phyloP scores from a whole-genome alignment of 2,329 filamentous ascomycete species.

The Cytospora schulzeri region DNA sequence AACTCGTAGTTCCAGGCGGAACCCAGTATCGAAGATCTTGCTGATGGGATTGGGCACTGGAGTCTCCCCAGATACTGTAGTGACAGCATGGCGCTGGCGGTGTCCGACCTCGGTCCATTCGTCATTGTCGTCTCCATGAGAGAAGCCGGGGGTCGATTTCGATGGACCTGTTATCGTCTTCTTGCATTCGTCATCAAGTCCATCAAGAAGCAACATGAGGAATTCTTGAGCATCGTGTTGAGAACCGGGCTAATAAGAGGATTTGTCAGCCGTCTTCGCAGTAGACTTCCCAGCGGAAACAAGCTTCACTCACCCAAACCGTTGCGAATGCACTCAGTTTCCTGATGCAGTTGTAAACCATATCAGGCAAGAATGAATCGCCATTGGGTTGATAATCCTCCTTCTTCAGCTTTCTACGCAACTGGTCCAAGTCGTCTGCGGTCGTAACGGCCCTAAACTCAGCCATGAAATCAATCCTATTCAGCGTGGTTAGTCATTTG shows the following conservation, averaged over 20 bases:
- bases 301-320: constrained; percentile 71
- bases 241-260: constrained; percentile 70
- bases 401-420: constrained; percentile 73
- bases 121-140: constrained; percentile 26
- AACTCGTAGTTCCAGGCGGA: constrained; percentile 86
- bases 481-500: constrained; percentile 14
- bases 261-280: constrained; percentile 32
- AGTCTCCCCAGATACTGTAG: constrained; percentile 78
- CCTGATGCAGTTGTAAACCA: constrained; percentile 91
- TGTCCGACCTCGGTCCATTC: constrained; percentile 84
- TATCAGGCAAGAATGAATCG: constrained; percentile 88
- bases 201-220: constrained; percentile 87
- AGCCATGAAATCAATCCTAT: constrained; percentile 90
- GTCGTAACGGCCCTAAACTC: constrained; percentile 87
- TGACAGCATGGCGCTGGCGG: constrained; percentile 85
- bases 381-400: constrained; percentile 89
- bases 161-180: constrained; percentile 59
- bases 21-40: constrained; percentile 90
- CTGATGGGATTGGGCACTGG: constrained; percentile 80
- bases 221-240: constrained; percentile 99
- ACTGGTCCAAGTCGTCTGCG: constrained; percentile 71
- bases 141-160: background rate
- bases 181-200: constrained; percentile 89
- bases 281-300: background rate
- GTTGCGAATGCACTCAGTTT: constrained; percentile 84